phyloP scores from a whole-genome alignment of 306 rosid species.

The Parietaria judaica region DNA sequence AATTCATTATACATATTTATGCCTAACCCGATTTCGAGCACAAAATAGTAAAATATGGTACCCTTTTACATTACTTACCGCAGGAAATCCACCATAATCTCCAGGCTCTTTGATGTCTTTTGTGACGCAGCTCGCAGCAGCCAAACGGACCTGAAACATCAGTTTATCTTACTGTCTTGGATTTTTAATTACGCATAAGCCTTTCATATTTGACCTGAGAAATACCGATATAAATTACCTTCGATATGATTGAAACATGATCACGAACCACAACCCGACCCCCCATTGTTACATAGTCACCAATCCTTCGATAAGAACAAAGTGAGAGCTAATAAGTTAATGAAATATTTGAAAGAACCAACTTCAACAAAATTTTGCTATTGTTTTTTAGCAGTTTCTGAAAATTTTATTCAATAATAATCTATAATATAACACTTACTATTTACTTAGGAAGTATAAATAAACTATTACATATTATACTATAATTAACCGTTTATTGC shows the following conservation, averaged over 20 bases:
- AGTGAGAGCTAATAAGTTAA: slow-evolving; percentile 6
- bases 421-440: too few relatives aligned
- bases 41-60: too few relatives aligned
- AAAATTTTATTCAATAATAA: too few relatives aligned
- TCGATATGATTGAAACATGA: slow-evolving; percentile 65
- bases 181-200: slow-evolving; percentile 3
- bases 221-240: slow-evolving; percentile 27
- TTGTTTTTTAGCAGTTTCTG: too few relatives aligned
- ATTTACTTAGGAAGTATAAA: too few relatives aligned
- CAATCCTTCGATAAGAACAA: slow-evolving; percentile 42
- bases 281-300: slow-evolving; percentile 81
- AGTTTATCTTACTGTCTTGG: background rate
- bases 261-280: slow-evolving; percentile 94
- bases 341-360: slow-evolving; percentile 8
- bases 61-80: slow-evolving; percentile 4
- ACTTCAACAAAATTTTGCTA: background rate
- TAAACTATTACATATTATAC: too few relatives aligned
- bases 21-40: too few relatives aligned
- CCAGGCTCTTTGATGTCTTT: slow-evolving; percentile 78
- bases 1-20: too few relatives aligned
- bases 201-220: background rate
- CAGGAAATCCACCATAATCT: slow-evolving; percentile 30
- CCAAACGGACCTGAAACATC: slow-evolving; percentile 68
- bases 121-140: slow-evolving; percentile 75
- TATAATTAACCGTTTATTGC: too few relatives aligned